These are phyloP conservation scores for Aureoboletus auriporus DNA, from an alignment of 768 basidiomycete species.

Conservation along the genomic window DNA sequence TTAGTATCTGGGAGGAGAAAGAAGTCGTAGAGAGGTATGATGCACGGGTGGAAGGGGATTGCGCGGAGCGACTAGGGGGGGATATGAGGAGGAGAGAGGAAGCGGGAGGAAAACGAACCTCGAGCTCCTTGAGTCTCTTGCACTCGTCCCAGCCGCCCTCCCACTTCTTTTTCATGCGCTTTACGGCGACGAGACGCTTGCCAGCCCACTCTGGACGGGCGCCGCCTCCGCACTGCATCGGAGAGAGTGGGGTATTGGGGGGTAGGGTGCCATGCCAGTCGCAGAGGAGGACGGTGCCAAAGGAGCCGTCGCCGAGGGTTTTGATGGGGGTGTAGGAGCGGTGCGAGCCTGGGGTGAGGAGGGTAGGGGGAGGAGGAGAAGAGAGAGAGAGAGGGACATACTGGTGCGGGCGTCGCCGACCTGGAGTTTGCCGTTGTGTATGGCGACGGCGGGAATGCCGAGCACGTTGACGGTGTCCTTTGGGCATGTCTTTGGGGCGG, in stretches of 20 bases:
- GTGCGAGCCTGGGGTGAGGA: slow-evolving; percentile 55
- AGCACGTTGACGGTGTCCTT: slow-evolving; percentile 65
- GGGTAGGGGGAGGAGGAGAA: slow-evolving; percentile 1
- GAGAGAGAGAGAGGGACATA: slow-evolving; percentile 36
- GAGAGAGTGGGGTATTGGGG: slow-evolving; percentile 84
- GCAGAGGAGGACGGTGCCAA: slow-evolving; percentile 97
- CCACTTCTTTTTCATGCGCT: slow-evolving; percentile 98
- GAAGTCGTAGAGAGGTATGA: slow-evolving; percentile 98
- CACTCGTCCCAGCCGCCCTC: slow-evolving; percentile 99
- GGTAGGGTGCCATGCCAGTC: slow-evolving; percentile 98
- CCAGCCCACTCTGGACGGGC: slow-evolving; percentile 92
- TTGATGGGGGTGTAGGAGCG: slow-evolving; percentile 94
- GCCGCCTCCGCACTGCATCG: slow-evolving; percentile 94
- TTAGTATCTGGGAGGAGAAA: slow-evolving; percentile 95
- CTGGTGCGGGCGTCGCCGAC: slow-evolving; percentile 72
- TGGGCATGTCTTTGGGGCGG: slow-evolving; percentile 22
- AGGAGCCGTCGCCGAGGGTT: slow-evolving; percentile 95
- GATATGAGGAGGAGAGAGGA: slow-evolving; percentile 13
- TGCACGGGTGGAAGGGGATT: slow-evolving; percentile 93
- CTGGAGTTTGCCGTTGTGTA: slow-evolving; percentile 63
- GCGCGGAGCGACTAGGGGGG: slow-evolving; percentile 77
- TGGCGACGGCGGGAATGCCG: slow-evolving; percentile 74
- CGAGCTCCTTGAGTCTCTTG: slow-evolving; percentile 89
- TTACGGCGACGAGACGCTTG: slow-evolving; percentile 93
- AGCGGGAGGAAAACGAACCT: slow-evolving; percentile 50